Base-by-base conservation (phyloP, 352 stramenopile genomes). In the Globisporangium barbulae region DNA sequence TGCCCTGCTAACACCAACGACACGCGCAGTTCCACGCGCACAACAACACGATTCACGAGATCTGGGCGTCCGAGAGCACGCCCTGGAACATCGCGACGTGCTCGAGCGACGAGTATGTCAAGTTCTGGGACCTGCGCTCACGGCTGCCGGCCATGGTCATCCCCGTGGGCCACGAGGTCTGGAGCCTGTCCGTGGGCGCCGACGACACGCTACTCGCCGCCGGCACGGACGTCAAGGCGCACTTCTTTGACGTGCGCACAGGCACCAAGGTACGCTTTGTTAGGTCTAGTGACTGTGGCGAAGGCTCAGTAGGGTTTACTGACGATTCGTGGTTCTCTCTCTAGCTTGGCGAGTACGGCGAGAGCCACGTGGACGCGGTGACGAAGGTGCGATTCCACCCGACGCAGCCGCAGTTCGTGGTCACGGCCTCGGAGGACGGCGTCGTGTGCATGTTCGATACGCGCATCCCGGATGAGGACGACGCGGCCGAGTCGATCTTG, bases 391-490 rank as follows among this genome's bases (percentile, higher is more conserved):
- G 78, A 3, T 97, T 96, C 73, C 87, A 96, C 62, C 90, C 90
- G 42, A 79, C 73, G 39, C 81, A 91, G 30, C 74, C 63, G 28
- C 73, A 80, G 15, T 93, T 90, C 67, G 77, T 97, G 33, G 83
- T 93, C 49, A 96, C 90, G n/a, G 90, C 84, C 6, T 97, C 89
- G 2, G 90, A 97, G 61, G 90, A 97, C 67, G 90, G 90, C 56
- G 75, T 97, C 50, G 89, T 97, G 73, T 96, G 89, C 69, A 89
- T 95, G 63, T 97, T 94, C 59, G 85, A 97, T 64, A 91, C 75
- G 53, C 82, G 79, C 56, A 88, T 96, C 35, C 65, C 87, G 3
- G 75, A 91, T 47, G 89, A 96, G 68, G 88, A 96, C 55, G 90
- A 97, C 22, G 88, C 90, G 2, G 73, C 96, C 33, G 89, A 96